Percentiles rank a stretch among this genome's conserved stretches.
These are phyloP conservation scores for Lactarius evosmus DNA, from an alignment of 768 basidiomycete species.

Conservation along the genomic window DNA sequence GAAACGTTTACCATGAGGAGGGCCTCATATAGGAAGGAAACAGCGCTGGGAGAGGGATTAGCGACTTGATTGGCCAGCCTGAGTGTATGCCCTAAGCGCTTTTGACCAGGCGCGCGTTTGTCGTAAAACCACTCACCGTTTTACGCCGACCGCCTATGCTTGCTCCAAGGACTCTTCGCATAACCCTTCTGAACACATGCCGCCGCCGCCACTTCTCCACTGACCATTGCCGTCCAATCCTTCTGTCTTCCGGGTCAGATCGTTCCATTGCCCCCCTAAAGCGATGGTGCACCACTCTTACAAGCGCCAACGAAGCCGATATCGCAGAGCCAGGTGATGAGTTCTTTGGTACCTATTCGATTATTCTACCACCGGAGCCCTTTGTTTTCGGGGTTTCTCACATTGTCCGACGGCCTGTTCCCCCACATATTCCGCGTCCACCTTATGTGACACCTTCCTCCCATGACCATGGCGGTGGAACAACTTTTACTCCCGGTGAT, in stretches of 20 bases:
- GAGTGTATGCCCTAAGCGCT: not conserved
- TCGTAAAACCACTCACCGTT: not conserved
- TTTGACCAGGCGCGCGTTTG: not conserved
- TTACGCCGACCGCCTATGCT: not conserved
- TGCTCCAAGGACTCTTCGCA: constrained; percentile 5
- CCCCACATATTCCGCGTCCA: constrained; percentile 51
- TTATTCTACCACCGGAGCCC: constrained; percentile 67
- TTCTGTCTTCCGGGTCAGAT: not conserved
- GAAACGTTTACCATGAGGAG: not conserved
- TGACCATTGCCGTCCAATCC: not conserved
- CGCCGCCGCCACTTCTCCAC: not conserved
- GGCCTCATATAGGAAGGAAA: not conserved
- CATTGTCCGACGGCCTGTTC: constrained; percentile 54
- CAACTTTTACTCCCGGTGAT: constrained; percentile 4
- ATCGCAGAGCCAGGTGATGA: not conserved
- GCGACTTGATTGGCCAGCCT: no score
- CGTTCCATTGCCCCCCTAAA: not conserved
- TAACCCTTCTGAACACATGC: not conserved
- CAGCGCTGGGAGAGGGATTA: not conserved
- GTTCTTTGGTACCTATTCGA: constrained; percentile 49
- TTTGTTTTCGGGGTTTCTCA: constrained; percentile 64
- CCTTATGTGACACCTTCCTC: constrained; percentile 41
- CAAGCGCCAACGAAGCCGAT: not conserved
- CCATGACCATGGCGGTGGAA: not conserved
- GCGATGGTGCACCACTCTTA: not conserved